Conservation (phyloP, 148 eudicot genomes). For the Rhododendron griersonianum region DNA sequence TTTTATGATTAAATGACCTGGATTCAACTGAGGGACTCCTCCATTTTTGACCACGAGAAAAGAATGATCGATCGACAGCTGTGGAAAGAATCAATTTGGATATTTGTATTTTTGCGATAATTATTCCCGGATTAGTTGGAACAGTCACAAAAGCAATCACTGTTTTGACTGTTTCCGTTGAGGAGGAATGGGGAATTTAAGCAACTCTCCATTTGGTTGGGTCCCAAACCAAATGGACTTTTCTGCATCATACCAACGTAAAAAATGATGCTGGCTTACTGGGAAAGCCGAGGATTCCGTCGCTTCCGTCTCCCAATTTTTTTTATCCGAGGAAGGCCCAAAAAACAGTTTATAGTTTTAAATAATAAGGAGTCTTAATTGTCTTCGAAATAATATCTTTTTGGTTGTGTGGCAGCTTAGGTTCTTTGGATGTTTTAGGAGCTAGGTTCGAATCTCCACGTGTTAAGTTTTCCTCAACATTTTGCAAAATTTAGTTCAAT, state of each 20-base stretch:
- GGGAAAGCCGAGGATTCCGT: no score
- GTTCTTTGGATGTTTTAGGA: no score
- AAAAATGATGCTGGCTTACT: neutral
- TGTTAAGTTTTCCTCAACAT: no score
- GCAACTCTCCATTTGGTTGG: neutral
- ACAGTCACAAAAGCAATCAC: neutral
- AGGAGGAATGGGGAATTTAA: neutral
- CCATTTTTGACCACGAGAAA: neutral
- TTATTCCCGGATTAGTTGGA: neutral
- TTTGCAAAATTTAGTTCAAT: no score
- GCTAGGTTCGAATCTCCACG: no score
- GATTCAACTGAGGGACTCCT: neutral
- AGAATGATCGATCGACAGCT: neutral
- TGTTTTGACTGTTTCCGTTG: neutral
- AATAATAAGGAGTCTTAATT: no score
- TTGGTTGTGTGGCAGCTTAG: no score
- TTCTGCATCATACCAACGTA: neutral
- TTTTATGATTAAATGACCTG: neutral
- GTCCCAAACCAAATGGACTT: neutral
- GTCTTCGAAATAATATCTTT: no score
- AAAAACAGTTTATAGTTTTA: no score
- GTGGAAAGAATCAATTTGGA: neutral
- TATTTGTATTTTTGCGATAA: neutral
- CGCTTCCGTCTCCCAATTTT: no score
- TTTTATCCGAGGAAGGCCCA: accelerated